Evolutionary conservation across 169 alveolate species (phyloP).

Genomic region (Plasmodium sp.): DNA sequence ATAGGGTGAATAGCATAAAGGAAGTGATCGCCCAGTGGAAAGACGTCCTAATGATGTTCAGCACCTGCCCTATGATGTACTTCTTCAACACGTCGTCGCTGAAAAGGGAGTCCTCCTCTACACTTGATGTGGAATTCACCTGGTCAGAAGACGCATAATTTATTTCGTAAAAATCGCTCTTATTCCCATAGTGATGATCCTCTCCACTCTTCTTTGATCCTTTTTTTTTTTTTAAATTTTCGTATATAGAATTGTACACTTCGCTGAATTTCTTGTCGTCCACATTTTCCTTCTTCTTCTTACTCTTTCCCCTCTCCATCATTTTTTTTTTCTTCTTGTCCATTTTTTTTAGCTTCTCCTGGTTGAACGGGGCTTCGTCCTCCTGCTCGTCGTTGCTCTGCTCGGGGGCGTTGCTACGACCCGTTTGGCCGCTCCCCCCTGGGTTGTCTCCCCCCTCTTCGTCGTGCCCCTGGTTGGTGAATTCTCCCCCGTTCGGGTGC

Average conservation of each 20-base stretch:
- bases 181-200: not conserved
- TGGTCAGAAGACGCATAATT: conserved; percentile 57
- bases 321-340: conserved; percentile 51
- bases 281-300: conserved; percentile 14
- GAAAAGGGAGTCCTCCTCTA: conserved; percentile 46
- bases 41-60: conserved; percentile 54
- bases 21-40: conserved; percentile 69
- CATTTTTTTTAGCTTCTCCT: conserved; percentile 36
- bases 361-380: conserved; percentile 1
- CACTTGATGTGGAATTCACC: conserved; percentile 38
- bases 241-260: conserved; percentile 69
- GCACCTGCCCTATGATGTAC: conserved; percentile 41
- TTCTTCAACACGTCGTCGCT: conserved; percentile 50
- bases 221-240: conserved; percentile 51
- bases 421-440: not conserved
- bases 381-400: not conserved
- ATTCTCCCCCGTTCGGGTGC: not conserved
- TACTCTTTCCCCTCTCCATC: conserved; percentile 3
- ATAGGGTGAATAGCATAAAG: conserved; percentile 27
- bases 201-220: conserved; percentile 4
- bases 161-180: conserved; percentile 53
- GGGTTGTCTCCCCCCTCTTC: not conserved
- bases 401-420: not conserved
- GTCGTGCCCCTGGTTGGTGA: not conserved
- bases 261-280: conserved; percentile 67